Evolutionary conservation across 768 basidiomycete genomes (phyloP).

Genomic region (Lepiota brunneoincarnata): DNA sequence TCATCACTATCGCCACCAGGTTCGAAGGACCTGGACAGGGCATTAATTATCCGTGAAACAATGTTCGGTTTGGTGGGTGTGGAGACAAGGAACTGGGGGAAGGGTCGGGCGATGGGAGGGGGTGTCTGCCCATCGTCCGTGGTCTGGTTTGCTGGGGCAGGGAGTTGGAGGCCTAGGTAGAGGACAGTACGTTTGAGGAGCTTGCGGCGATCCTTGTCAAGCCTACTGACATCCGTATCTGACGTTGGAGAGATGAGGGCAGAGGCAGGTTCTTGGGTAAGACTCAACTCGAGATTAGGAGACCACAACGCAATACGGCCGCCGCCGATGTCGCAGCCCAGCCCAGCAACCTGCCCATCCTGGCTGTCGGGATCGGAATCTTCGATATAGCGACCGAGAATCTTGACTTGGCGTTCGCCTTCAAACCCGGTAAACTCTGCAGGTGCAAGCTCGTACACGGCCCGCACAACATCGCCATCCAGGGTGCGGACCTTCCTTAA

Average conservation of each 20-base stretch:
- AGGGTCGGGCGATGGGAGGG: conserved; percentile 34
- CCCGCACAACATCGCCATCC: conserved; percentile 1
- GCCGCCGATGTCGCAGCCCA: conserved; percentile 7
- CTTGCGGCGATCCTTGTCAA: background rate
- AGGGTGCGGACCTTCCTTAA: background rate
- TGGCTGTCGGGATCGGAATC: background rate
- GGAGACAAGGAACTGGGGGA: conserved; percentile 61
- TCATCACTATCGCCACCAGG: conserved; percentile 19
- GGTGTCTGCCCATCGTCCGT: conserved; percentile 18
- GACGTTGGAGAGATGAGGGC: conserved; percentile 6
- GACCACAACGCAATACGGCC: conserved; percentile 10
- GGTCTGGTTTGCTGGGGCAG: conserved; percentile 16
- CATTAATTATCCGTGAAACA: conserved; percentile 37
- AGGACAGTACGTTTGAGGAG: conserved; percentile 31
- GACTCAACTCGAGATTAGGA: conserved; percentile 10
- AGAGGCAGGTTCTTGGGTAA: conserved; percentile 17
- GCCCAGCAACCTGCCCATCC: conserved; percentile 1
- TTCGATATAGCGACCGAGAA: conserved; percentile 2
- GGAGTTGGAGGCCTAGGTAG: conserved; percentile 38
- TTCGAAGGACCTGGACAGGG: conserved; percentile 28
- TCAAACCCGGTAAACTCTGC: conserved; percentile 4
- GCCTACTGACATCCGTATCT: background rate
- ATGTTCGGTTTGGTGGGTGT: conserved; percentile 38
- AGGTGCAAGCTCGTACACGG: conserved; percentile 1
- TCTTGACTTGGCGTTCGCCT: background rate